Percentiles rank a stretch among this genome's conserved stretches.
Evolutionary conservation across 2,329 filamentous ascomycete genomes (phyloP).

Genomic region (Ambrosiella beaveri): DNA sequence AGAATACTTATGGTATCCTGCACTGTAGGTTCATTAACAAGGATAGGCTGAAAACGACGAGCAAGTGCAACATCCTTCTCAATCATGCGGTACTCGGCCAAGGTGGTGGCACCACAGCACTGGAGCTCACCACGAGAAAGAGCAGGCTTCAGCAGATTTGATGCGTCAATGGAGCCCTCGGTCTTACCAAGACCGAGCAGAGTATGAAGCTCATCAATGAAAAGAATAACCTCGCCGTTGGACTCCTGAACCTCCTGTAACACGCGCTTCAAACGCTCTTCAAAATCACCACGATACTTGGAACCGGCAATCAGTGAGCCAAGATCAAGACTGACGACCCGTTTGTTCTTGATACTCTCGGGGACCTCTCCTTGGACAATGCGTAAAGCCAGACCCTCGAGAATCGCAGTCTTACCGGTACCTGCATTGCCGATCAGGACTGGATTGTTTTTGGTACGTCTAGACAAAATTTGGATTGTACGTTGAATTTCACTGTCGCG

Average conservation of each 20-base stretch:
- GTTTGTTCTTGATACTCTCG: conserved; percentile 88
- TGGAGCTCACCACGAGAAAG: conserved; percentile 85
- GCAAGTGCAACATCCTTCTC: conserved; percentile 93
- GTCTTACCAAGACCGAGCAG: conserved; percentile 84
- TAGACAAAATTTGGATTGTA: conserved; percentile 82
- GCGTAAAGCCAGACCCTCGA: conserved; percentile 76
- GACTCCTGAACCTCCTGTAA: conserved; percentile 82
- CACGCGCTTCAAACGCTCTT: conserved; percentile 81
- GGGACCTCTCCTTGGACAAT: conserved; percentile 89
- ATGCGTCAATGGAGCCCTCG: conserved; percentile 91
- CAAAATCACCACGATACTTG: conserved; percentile 90
- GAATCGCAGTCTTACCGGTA: conserved; percentile 83
- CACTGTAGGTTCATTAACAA: conserved; percentile 81
- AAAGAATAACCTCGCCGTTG: conserved; percentile 77
- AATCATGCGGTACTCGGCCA: conserved; percentile 81
- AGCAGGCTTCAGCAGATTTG: conserved; percentile 83
- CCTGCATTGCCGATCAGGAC: conserved; percentile 85
- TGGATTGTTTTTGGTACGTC: conserved; percentile 89
- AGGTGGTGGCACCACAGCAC: conserved; percentile 85
- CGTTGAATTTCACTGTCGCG: conserved; percentile 81
- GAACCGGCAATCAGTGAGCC: conserved; percentile 88
- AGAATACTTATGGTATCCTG: conserved; percentile 90
- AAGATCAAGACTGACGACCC: conserved; percentile 72
- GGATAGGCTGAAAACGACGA: conserved; percentile 80
- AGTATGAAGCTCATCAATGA: conserved; percentile 88